phyloP scores from a whole-genome alignment of 495 filamentous ascomycete genomes.

The Penicillium parvum region DNA sequence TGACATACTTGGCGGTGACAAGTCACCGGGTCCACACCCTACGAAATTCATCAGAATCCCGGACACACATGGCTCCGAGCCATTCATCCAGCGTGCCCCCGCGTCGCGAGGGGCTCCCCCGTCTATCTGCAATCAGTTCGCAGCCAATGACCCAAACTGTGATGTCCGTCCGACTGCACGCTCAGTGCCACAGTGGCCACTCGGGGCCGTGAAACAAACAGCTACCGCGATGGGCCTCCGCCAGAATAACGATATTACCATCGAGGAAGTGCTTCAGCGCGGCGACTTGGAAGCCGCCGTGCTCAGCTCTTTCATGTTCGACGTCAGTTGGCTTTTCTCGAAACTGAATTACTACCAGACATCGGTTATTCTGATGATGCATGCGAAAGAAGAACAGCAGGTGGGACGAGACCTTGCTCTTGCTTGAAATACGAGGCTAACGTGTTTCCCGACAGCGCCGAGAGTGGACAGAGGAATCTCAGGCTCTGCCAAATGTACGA shows the following conservation, averaged over 20 bases:
- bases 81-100: too few species aligned
- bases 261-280: conserved; percentile 83
- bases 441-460: conserved; percentile 1
- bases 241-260: conserved; percentile 68
- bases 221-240: conserved; percentile 57
- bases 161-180: conserved; percentile 14
- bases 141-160: neutral
- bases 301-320: conserved; percentile 83
- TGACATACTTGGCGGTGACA: too few species aligned
- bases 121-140: neutral
- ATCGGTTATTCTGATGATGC: conserved; percentile 63
- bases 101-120: neutral
- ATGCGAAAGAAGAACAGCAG: conserved; percentile 60
- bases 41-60: neutral
- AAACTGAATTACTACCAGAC: conserved; percentile 54
- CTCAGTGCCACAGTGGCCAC: conserved; percentile 55
- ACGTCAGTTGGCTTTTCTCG: conserved; percentile 64
- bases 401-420: neutral
- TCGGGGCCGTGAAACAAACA: conserved; percentile 78
- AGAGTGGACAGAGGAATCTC: conserved; percentile 38
- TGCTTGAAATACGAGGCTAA: too few species aligned
- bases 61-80: too few species aligned
- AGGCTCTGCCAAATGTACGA: conserved; percentile 51
- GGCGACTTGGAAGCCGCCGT: conserved; percentile 68
- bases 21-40: too few species aligned